Percentiles rank a stretch among this genome's conserved stretches.
These are phyloP conservation scores for Euphorbia celastroides DNA, from an alignment of 441 rosid species.

Conservation along the genomic window DNA sequence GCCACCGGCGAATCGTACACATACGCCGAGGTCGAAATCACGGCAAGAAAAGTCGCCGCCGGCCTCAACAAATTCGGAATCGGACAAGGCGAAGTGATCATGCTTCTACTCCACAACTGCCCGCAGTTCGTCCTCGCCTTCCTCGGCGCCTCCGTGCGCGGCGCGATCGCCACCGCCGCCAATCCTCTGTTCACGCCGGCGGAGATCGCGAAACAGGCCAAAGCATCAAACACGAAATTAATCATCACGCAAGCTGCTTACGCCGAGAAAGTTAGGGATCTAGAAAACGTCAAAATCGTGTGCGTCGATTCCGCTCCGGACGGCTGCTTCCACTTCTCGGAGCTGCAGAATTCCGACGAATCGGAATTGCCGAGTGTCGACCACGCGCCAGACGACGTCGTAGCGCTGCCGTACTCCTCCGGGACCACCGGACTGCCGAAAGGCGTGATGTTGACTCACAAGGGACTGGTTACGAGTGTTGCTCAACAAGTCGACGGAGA, in stretches of 20 bases:
- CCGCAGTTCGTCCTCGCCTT: conserved; percentile 52
- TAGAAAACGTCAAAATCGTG: conserved; percentile 32
- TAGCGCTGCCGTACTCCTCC: conserved; percentile 61
- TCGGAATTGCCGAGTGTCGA: conserved; percentile 30
- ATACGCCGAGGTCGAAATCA: conserved; percentile 44
- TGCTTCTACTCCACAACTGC: conserved; percentile 55
- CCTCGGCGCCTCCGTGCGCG: conserved; percentile 48
- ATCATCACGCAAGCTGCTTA: conserved; percentile 47
- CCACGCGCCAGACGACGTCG: conserved; percentile 43
- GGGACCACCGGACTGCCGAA: conserved; percentile 72
- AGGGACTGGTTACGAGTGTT: conserved; percentile 51
- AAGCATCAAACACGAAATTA: conserved; percentile 34
- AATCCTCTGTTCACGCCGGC: conserved; percentile 58
- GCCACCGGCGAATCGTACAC: conserved; percentile 36
- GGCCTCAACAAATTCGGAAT: conserved; percentile 49
- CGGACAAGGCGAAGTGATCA: conserved; percentile 51
- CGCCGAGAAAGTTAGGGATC: conserved; percentile 34
- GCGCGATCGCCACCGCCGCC: conserved; percentile 54
- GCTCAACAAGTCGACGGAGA: conserved; percentile 74
- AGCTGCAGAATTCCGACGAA: conserved; percentile 31
- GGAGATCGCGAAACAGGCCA: conserved; percentile 54
- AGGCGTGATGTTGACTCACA: conserved; percentile 72
- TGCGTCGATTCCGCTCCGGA: conserved; percentile 35
- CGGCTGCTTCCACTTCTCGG: conserved; percentile 48
- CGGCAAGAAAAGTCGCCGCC: conserved; percentile 44